phyloP scores from a whole-genome alignment of 441 rosid genomes.

The Populus tomentosa region DNA sequence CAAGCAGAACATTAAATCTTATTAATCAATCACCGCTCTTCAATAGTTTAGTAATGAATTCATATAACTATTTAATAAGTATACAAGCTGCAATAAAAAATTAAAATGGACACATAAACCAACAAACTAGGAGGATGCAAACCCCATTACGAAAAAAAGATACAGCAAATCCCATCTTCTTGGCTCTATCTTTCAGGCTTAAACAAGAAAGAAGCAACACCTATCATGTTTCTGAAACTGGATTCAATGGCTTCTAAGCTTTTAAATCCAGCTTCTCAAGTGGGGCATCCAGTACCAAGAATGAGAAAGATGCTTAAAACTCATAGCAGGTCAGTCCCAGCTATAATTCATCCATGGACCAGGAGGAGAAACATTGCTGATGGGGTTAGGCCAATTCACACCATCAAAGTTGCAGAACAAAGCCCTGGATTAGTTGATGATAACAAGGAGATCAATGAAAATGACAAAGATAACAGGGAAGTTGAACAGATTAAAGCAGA shows the following conservation, averaged over 20 bases:
- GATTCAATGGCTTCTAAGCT: slow-evolving; percentile 28
- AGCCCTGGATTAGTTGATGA: slow-evolving; percentile 35
- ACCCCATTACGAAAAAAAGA: slow-evolving; percentile 1
- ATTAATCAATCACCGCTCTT: neutral
- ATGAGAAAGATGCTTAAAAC: slow-evolving; percentile 14
- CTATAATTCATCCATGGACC: slow-evolving; percentile 18
- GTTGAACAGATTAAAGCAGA: slow-evolving; percentile 43
- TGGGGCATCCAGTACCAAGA: slow-evolving; percentile 20
- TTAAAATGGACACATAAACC: neutral
- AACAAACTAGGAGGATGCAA: neutral
- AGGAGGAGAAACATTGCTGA: slow-evolving; percentile 23
- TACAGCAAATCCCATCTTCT: neutral
- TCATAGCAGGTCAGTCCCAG: slow-evolving; percentile 14
- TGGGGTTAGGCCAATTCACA: slow-evolving; percentile 27
- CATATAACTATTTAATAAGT: neutral
- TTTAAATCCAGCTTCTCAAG: slow-evolving; percentile 31
- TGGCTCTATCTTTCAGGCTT: neutral
- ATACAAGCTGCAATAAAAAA: neutral
- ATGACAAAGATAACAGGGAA: slow-evolving; percentile 16
- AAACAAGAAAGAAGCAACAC: neutral
- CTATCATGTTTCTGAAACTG: neutral
- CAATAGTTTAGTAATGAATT: neutral
- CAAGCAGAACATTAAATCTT: neutral
- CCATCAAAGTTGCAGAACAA: slow-evolving; percentile 42
- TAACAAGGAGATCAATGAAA: slow-evolving; percentile 16